Percentiles rank a stretch among this genome's conserved stretches.
Conservation (phyloP, 2,329 filamentous ascomycete genomes). For the Dactylellina parvicollis region DNA sequence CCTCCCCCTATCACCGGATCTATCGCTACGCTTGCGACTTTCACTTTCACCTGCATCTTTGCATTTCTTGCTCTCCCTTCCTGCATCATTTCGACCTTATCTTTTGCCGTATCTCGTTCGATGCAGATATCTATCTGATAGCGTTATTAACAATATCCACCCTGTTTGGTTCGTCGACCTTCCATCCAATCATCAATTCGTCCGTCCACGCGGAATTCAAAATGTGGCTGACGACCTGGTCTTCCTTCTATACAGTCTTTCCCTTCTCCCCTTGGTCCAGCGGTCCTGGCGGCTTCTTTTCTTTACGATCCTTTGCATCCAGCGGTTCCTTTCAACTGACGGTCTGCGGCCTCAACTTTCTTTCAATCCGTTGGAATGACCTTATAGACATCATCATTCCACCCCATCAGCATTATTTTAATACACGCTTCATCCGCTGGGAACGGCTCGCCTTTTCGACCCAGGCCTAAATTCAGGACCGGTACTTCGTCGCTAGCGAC, state of each 20-base stretch:
- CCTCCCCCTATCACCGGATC: conserved; percentile 7
- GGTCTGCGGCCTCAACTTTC: conserved; percentile 46
- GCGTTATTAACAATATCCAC: conserved; percentile 44
- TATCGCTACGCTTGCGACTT: neutral
- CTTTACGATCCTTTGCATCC: conserved; percentile 46
- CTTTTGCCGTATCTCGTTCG: neutral
- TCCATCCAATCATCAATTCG: conserved; percentile 37
- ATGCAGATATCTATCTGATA: conserved; percentile 20
- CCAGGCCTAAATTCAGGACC: neutral
- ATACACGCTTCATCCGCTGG: conserved; percentile 21
- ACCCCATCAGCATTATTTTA: conserved; percentile 14
- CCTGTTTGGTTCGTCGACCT: conserved; percentile 55
- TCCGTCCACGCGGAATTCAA: conserved; percentile 48
- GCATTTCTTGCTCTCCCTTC: neutral
- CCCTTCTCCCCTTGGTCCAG: conserved; percentile 40
- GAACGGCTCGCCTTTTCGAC: neutral
- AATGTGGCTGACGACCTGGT: conserved; percentile 54
- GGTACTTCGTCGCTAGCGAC: conserved; percentile 24
- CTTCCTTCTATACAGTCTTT: conserved; percentile 48
- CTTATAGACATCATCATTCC: conserved; percentile 35
- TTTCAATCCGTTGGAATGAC: conserved; percentile 49
- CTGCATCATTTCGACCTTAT: neutral
- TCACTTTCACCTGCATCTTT: conserved; percentile 5
- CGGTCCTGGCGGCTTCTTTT: conserved; percentile 43
- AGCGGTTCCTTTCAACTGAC: conserved; percentile 52